phyloP scores from a whole-genome alignment of 805 yeast species.

The Saturnispora quitensis region DNA sequence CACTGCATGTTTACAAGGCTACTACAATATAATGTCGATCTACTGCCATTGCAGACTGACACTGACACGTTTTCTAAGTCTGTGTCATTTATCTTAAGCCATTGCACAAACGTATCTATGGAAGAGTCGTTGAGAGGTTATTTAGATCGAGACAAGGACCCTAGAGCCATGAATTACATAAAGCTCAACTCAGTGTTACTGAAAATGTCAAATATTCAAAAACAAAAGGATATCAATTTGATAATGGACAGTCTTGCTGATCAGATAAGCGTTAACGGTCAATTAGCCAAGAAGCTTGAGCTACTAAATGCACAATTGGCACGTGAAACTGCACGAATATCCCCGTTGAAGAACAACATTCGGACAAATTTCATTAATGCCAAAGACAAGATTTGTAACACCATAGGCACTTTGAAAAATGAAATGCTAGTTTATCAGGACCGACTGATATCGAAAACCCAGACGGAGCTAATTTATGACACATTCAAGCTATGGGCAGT shows the following conservation, averaged over 20 bases:
- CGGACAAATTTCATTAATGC: not conserved
- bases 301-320: not conserved
- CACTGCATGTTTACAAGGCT: not conserved
- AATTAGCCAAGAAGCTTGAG: not conserved
- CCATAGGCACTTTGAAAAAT: not conserved
- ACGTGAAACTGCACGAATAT: not conserved
- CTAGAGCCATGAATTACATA: not conserved
- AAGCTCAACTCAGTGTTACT: conserved; percentile 1
- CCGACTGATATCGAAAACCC: conserved; percentile 2
- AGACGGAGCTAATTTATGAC: not conserved
- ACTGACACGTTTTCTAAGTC: not conserved
- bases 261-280: not conserved
- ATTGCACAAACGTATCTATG: not conserved
- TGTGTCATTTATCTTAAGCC: not conserved
- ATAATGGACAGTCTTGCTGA: not conserved
- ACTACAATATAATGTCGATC: not conserved
- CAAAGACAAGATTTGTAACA: not conserved
- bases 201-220: conserved; percentile 2
- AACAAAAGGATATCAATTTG: not conserved
- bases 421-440: not conserved
- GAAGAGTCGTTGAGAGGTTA: not conserved
- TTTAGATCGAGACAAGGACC: not conserved
- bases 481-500: conserved; percentile 7
- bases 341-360: not conserved
- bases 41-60: not conserved